Evolutionary conservation across 768 basidiomycete species (phyloP).

Genomic region (Tephrocybe sp.): DNA sequence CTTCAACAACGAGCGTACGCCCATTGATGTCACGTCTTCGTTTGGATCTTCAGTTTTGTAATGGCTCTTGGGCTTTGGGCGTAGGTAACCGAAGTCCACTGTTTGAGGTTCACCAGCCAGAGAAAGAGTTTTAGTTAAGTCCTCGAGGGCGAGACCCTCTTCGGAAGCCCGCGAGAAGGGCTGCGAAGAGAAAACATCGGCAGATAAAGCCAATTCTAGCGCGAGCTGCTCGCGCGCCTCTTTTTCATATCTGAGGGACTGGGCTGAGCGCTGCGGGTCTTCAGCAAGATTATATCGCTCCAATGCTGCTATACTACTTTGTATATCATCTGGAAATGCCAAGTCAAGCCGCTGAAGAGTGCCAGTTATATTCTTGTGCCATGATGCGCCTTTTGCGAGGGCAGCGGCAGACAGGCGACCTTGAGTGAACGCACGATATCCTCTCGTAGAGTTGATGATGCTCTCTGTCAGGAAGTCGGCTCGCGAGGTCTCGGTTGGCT

Average conservation of each 20-base stretch:
- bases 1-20: constrained; percentile 62
- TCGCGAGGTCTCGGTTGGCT: constrained; percentile 40
- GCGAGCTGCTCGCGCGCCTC: constrained; percentile 61
- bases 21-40: constrained; percentile 38
- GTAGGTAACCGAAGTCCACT: constrained; percentile 62
- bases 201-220: constrained; percentile 62
- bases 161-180: constrained; percentile 31
- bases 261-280: constrained; percentile 33
- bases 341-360: constrained; percentile 44
- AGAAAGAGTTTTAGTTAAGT: constrained; percentile 60
- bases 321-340: constrained; percentile 33
- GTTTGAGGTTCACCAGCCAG: constrained; percentile 56
- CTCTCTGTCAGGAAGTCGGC: constrained; percentile 61
- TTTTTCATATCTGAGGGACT: constrained; percentile 46
- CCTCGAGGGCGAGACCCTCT: constrained; percentile 41
- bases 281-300: constrained; percentile 42
- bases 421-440: constrained; percentile 51
- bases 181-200: constrained; percentile 52
- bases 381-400: constrained; percentile 43
- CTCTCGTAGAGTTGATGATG: constrained; percentile 49
- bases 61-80: constrained; percentile 40
- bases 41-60: constrained; percentile 23
- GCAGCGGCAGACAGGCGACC: constrained; percentile 42
- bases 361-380: constrained; percentile 52
- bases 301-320: constrained; percentile 37